A percentile compares a stretch with the other conserved stretches of the same genome.
These are phyloP conservation scores for Ophiostoma pallidulum DNA, from an alignment of 2,329 filamentous ascomycete species.

Conservation along the genomic window DNA sequence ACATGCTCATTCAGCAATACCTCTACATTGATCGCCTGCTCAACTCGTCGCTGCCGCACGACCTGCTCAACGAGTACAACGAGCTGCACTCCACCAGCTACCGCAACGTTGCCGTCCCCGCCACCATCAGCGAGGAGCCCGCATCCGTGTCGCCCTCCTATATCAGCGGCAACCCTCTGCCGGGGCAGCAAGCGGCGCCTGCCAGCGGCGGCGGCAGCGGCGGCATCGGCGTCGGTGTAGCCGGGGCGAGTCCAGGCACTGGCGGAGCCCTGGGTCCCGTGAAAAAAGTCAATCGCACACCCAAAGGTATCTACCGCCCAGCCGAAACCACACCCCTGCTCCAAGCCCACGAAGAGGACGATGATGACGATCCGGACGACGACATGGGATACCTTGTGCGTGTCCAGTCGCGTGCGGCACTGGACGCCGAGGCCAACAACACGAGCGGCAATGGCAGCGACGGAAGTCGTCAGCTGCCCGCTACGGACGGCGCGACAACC, in stretches of 20 bases:
- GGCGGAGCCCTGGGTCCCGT: slow-evolving; percentile 10
- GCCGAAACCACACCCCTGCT: slow-evolving; percentile 62
- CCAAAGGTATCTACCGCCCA: slow-evolving; percentile 74
- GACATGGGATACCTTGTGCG: slow-evolving; percentile 26
- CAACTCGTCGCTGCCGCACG: slow-evolving; percentile 85
- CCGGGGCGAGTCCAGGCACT: background rate
- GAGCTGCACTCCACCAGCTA: slow-evolving; percentile 48
- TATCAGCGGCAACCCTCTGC: slow-evolving; percentile 10
- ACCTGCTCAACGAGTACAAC: slow-evolving; percentile 83
- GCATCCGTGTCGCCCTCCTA: slow-evolving; percentile 24
- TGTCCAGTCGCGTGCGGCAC: background rate
- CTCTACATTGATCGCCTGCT: slow-evolving; percentile 85
- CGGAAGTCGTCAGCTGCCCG: background rate
- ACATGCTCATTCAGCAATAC: slow-evolving; percentile 83
- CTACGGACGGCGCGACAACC: background rate
- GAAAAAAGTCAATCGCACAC: slow-evolving; percentile 64
- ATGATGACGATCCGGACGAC: slow-evolving; percentile 34
- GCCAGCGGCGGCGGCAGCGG: background rate
- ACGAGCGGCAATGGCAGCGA: background rate
- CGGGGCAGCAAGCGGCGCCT: background rate
- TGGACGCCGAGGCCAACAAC: background rate
- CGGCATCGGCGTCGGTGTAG: slow-evolving; percentile 19
- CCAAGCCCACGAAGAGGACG: slow-evolving; percentile 30
- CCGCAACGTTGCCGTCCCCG: slow-evolving; percentile 51
- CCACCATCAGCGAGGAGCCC: slow-evolving; percentile 65